Evolutionary conservation across 2,329 filamentous ascomycete genomes (phyloP), one percentile per base, ranked within the genome.

Genomic region (Bimuria novae-zelandiae): DNA sequence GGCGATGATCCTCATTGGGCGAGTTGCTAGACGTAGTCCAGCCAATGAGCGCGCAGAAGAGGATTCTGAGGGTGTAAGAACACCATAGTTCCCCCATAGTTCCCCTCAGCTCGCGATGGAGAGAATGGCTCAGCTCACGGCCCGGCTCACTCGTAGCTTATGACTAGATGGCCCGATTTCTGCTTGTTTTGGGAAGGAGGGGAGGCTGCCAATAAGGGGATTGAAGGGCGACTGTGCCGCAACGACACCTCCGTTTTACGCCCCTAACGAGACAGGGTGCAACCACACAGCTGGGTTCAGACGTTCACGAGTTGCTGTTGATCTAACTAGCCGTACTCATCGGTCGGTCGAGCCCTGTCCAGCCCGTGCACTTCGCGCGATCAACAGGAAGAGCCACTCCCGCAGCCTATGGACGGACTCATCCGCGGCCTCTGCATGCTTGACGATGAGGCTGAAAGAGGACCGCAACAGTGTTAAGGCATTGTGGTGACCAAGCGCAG

Each of bases 221-320:
- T 6, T 30, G 19, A 23, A 33, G 35, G n/a, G 12, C 14, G 29
- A 40, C 53, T 56, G 35, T 42, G 53, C 53, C 53, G 46, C 53
- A 44, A 30, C 19, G 25, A 14, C 30, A 22, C 41, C 30, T 17
- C 23, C 12, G n/a, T 11, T 39, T 30, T 46, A 21, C 43, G 43
- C 30, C 43, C 11, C 43, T n/a, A 36, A 35, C 3, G 7, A 27
- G 41, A 39, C 29, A 19, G 35, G 27, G 45, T 29, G 43, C 23
- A 50, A 58, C 33, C 55, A 44, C 36, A 39, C 48, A 50, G 55
- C 55, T 46, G 40, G 49, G 55, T 48, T 48, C 55, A 58, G 30
- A 23, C 10, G 55, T 58, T 58, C 41, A 11, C 40, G 17, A 21
- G 21, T n/a, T 25, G 21, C 25, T 17, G 36, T 16, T 19, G n/a